phyloP scores from a whole-genome alignment of 805 yeast species.

The Candida orba region DNA sequence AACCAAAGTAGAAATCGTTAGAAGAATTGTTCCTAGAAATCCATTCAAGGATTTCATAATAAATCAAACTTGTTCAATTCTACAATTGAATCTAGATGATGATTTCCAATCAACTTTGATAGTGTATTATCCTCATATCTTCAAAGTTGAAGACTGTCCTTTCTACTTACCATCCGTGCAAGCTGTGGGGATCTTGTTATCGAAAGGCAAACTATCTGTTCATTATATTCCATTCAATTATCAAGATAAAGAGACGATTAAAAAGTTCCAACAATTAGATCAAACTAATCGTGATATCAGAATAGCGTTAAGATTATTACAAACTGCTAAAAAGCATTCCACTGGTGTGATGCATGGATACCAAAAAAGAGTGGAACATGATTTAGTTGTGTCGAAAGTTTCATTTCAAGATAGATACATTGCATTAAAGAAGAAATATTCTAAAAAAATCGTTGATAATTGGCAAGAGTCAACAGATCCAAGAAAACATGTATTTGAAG shows the following conservation, averaged over 20 bases:
- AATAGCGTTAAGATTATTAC: slow-evolving; percentile 72
- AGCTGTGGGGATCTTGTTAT: slow-evolving; percentile 64
- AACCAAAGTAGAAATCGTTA: slow-evolving; percentile 49
- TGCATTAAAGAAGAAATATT: slow-evolving; percentile 72
- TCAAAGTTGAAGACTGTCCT: slow-evolving; percentile 55
- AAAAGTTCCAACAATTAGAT: slow-evolving; percentile 27
- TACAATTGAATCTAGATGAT: slow-evolving; percentile 25
- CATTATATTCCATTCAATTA: slow-evolving; percentile 63
- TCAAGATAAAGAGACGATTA: slow-evolving; percentile 21
- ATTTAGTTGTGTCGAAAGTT: slow-evolving; percentile 73
- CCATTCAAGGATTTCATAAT: slow-evolving; percentile 78
- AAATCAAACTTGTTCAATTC: slow-evolving; percentile 73
- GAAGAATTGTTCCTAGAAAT: slow-evolving; percentile 87
- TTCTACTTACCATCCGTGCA: slow-evolving; percentile 83
- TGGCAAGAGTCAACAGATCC: slow-evolving; percentile 98
- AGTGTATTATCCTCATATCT: slow-evolving; percentile 73
- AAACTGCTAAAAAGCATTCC: slow-evolving; percentile 80
- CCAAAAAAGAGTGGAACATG: slow-evolving; percentile 83
- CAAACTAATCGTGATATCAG: slow-evolving; percentile 61
- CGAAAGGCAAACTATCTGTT: slow-evolving; percentile 45
- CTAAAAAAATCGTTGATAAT: slow-evolving; percentile 60
- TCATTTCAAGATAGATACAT: slow-evolving; percentile 80
- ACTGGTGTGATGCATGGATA: slow-evolving; percentile 80
- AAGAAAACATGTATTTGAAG: slow-evolving; percentile 92
- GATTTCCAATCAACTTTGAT: slow-evolving; percentile 42